These are phyloP conservation scores for Apophysomyces sp. DNA, from an alignment of 371 early-diverging fungal species.

Conservation along the genomic window DNA sequence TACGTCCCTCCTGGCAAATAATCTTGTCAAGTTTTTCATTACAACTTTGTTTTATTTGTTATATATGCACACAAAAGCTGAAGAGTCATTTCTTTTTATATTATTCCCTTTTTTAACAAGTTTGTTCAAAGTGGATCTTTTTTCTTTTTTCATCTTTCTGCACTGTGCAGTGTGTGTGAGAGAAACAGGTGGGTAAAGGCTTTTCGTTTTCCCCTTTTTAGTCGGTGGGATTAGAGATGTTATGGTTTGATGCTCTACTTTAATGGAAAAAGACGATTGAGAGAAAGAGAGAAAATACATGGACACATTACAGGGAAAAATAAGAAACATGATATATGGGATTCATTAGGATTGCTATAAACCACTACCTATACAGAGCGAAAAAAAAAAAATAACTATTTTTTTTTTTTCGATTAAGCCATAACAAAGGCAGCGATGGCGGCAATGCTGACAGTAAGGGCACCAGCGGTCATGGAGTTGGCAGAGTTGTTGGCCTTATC, in stretches of 20 bases:
- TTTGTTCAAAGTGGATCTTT: not conserved
- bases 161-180: not conserved
- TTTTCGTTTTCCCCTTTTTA: not conserved
- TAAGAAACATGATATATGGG: not conserved
- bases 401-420: not conserved
- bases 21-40: not conserved
- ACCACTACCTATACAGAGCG: slow-evolving; percentile 1
- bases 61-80: not conserved
- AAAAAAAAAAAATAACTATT: slow-evolving; percentile 9
- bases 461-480: not conserved
- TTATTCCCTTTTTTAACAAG: too few relatives aligned
- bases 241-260: too few relatives aligned
- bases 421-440: slow-evolving; percentile 9
- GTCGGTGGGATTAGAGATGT: not conserved
- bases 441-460: not conserved
- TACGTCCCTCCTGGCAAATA: not conserved
- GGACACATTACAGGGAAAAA: too few relatives aligned
- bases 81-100: too few relatives aligned
- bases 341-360: not conserved
- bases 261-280: not conserved
- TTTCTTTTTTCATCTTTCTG: not conserved
- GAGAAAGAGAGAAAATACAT: slow-evolving; percentile 11
- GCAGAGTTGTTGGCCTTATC: not conserved
- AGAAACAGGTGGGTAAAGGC: not conserved
- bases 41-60: not conserved